A percentile compares a stretch with the other conserved stretches of the same genome.
Evolutionary conservation across 1,284 basidiomycete genomes (phyloP).

Genomic region (Amylostereum areolatum): DNA sequence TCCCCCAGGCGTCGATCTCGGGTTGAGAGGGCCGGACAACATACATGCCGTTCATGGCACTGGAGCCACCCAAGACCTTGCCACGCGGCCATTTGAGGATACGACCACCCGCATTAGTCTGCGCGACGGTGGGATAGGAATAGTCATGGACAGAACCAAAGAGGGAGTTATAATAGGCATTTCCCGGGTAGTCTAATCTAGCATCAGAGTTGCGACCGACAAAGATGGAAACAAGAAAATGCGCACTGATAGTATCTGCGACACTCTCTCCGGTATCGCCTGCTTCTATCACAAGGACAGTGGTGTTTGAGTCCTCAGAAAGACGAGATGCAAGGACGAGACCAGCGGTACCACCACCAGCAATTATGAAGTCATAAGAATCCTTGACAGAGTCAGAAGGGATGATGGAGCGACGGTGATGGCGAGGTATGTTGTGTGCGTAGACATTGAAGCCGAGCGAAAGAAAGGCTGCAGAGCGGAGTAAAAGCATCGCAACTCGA

Average conservation of each 20-base stretch:
- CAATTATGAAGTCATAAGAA: constrained; percentile 8
- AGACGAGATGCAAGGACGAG: constrained; percentile 20
- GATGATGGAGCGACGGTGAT: constrained; percentile 1
- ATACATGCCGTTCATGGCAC: constrained; percentile 71
- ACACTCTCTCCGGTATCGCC: constrained; percentile 48
- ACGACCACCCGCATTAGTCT: constrained; percentile 35
- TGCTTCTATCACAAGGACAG: constrained; percentile 36
- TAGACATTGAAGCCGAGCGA: background rate
- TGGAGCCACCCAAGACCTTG: constrained; percentile 67
- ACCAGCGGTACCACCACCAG: constrained; percentile 8
- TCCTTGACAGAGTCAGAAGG: background rate
- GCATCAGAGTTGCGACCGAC: constrained; percentile 13
- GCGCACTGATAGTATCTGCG: constrained; percentile 29
- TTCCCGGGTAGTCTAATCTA: constrained; percentile 39
- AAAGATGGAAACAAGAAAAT: background rate
- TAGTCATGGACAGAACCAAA: constrained; percentile 54
- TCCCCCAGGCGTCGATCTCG: constrained; percentile 53
- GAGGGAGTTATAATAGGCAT: constrained; percentile 47
- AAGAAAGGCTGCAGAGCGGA: background rate
- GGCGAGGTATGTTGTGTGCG: background rate
- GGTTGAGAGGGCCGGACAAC: constrained; percentile 45
- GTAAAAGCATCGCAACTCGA: too few relatives aligned
- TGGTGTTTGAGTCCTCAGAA: constrained; percentile 18
- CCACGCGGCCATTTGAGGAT: constrained; percentile 51
- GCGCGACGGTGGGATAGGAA: constrained; percentile 49